phyloP scores from a whole-genome alignment of 148 eudicot genomes.

The Fallopia convolvulus region DNA sequence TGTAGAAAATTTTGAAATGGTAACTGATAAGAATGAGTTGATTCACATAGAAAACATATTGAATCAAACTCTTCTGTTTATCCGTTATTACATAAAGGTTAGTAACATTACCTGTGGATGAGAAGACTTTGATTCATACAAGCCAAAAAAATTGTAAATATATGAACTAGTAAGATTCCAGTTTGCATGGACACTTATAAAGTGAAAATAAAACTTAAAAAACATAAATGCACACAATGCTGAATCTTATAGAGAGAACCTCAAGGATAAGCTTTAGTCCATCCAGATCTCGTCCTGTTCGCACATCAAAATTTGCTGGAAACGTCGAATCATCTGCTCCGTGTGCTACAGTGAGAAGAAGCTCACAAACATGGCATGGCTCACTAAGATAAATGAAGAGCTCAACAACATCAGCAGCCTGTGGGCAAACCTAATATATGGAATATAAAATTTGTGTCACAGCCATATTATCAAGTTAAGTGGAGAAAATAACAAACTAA shows the following conservation, averaged over 20 bases:
- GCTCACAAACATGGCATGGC: slow-evolving; percentile 98
- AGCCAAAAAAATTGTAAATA: not conserved
- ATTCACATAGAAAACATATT: not conserved
- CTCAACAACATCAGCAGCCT: slow-evolving; percentile 89
- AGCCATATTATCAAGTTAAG: not conserved
- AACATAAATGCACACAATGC: not conserved
- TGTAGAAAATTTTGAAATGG: not conserved
- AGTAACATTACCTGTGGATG: not conserved
- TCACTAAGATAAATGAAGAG: slow-evolving; percentile 86
- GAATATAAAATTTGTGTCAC: slow-evolving; percentile 4
- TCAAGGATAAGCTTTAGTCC: slow-evolving; percentile 88
- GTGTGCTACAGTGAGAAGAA: slow-evolving; percentile 90
- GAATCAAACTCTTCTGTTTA: not conserved
- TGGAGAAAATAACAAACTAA: not conserved
- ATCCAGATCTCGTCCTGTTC: slow-evolving; percentile 82
- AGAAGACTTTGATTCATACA: not conserved
- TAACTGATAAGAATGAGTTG: not conserved
- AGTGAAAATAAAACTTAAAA: not conserved
- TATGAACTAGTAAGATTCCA: not conserved
- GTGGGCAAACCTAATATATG: slow-evolving; percentile 64
- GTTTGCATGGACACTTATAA: not conserved
- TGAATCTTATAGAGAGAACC: slow-evolving; percentile 41
- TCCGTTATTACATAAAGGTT: not conserved
- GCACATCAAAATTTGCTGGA: slow-evolving; percentile 92
- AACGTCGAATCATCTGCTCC: slow-evolving; percentile 94